phyloP scores from a whole-genome alignment of 768 basidiomycete species.

The Dacryopinax primogenitus region DNA sequence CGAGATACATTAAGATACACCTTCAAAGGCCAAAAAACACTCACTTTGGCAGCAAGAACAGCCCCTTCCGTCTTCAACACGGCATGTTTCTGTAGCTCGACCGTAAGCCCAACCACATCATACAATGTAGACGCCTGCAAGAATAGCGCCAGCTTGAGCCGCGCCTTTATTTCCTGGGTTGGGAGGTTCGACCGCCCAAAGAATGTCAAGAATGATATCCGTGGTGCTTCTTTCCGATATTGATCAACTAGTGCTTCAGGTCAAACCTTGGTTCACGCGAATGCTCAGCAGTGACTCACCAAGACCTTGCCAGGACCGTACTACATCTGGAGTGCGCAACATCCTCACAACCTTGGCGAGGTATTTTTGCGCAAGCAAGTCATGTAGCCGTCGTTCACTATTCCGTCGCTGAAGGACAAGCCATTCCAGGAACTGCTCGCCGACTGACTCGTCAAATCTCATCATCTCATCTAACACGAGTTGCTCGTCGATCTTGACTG shows the following conservation, averaged over 20 bases:
- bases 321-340: constrained; percentile 22
- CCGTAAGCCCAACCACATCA: constrained; percentile 39
- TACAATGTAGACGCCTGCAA: constrained; percentile 65
- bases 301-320: constrained; percentile 11
- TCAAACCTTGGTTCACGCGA: constrained; percentile 8
- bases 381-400: constrained; percentile 17
- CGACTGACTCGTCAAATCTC: constrained; percentile 46
- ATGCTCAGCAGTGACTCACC: constrained; percentile 14
- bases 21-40: constrained; percentile 9
- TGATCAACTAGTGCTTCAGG: constrained; percentile 13
- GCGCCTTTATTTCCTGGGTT: constrained; percentile 59
- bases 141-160: constrained; percentile 66
- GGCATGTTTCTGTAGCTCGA: constrained; percentile 39
- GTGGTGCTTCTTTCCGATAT: constrained; percentile 13
- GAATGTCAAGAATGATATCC: constrained; percentile 48
- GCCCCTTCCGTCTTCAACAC: constrained; percentile 61
- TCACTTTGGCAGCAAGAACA: constrained; percentile 66
- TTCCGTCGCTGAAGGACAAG: constrained; percentile 58
- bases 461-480: constrained; percentile 44
- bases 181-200: constrained; percentile 66
- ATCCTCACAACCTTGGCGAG: constrained; percentile 12
- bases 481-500: constrained; percentile 49
- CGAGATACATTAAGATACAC: constrained; percentile 1
- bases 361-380: not conserved
- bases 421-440: constrained; percentile 63